Evolutionary conservation across 371 early-diverging fungal genomes (phyloP).

Genomic region (Syncephalastrum sp.): DNA sequence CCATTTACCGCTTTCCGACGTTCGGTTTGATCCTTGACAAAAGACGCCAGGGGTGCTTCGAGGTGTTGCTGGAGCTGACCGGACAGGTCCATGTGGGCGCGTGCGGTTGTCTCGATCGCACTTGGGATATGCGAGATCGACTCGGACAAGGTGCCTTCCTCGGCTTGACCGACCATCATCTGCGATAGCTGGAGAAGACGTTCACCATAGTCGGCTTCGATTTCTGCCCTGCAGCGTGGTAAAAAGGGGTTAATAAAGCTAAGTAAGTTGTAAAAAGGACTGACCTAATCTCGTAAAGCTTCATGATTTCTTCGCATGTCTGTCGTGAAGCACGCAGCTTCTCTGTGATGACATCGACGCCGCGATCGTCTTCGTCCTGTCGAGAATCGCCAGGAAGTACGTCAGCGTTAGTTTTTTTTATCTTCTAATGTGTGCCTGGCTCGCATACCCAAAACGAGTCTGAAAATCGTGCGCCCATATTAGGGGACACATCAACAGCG

Average conservation of each 20-base stretch:
- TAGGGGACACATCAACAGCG: too few species aligned
- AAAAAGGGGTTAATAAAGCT: background rate
- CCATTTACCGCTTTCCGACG: constrained; percentile 19
- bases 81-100: constrained; percentile 31
- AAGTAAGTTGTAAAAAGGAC: background rate
- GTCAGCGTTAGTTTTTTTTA: background rate
- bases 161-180: constrained; percentile 20
- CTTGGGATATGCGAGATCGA: constrained; percentile 26
- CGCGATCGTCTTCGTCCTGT: constrained; percentile 20
- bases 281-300: constrained; percentile 24
- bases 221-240: constrained; percentile 19
- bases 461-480: constrained; percentile 12
- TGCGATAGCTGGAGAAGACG: constrained; percentile 24
- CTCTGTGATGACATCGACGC: constrained; percentile 11
- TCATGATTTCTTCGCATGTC: constrained; percentile 24
- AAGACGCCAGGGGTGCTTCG: constrained; percentile 18
- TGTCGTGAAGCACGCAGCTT: constrained; percentile 18
- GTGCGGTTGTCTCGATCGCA: constrained; percentile 26
- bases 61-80: constrained; percentile 25
- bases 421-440: background rate
- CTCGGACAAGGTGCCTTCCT: constrained; percentile 26
- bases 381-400: background rate
- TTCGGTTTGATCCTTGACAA: constrained; percentile 22
- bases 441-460: constrained; percentile 15
- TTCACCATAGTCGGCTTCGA: constrained; percentile 30